Evolutionary conservation across 495 filamentous ascomycete genomes (phyloP).

Genomic region (Penicillium robsamsonii): DNA sequence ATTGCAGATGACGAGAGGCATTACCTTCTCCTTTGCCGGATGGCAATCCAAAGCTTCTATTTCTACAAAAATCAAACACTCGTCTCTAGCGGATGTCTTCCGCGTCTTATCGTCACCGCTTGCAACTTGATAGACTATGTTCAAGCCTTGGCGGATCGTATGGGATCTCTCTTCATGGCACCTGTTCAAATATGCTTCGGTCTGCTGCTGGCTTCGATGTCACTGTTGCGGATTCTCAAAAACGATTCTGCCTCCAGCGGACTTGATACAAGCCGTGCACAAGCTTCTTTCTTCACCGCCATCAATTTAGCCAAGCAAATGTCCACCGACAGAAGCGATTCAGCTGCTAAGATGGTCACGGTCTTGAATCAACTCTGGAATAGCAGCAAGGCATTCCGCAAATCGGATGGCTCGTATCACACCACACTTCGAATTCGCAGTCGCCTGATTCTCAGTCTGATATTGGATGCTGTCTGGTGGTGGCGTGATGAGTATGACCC

Average conservation of each 20-base stretch:
- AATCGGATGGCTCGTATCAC: conserved; percentile 39
- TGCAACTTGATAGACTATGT: conserved; percentile 38
- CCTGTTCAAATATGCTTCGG: conserved; percentile 35
- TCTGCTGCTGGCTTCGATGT: conserved; percentile 33
- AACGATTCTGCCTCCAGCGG: conserved; percentile 23
- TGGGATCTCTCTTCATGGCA: conserved; percentile 23
- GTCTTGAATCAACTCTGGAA: conserved; percentile 44
- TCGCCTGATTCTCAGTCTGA: conserved; percentile 39
- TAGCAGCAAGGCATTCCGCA: conserved; percentile 46
- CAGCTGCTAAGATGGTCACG: conserved; percentile 32
- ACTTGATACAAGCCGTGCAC: conserved; percentile 36
- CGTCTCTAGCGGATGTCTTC: conserved; percentile 31
- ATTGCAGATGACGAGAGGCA: conserved; percentile 35
- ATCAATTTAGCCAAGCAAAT: conserved; percentile 42
- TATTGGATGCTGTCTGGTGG: conserved; percentile 51
- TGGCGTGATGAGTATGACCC: conserved; percentile 49
- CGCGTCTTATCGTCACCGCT: conserved; percentile 33
- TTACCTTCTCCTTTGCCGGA: conserved; percentile 29
- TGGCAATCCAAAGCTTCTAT: conserved; percentile 43
- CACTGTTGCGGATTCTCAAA: conserved; percentile 44
- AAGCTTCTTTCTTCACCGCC: conserved; percentile 31
- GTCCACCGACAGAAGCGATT: conserved; percentile 39
- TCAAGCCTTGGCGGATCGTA: conserved; percentile 22
- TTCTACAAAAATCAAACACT: conserved; percentile 40
- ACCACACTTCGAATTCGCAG: conserved; percentile 42